These are phyloP conservation scores for Nitzschia putrida DNA, from an alignment of 108 stramenopile genomes.

Conservation along the genomic window DNA sequence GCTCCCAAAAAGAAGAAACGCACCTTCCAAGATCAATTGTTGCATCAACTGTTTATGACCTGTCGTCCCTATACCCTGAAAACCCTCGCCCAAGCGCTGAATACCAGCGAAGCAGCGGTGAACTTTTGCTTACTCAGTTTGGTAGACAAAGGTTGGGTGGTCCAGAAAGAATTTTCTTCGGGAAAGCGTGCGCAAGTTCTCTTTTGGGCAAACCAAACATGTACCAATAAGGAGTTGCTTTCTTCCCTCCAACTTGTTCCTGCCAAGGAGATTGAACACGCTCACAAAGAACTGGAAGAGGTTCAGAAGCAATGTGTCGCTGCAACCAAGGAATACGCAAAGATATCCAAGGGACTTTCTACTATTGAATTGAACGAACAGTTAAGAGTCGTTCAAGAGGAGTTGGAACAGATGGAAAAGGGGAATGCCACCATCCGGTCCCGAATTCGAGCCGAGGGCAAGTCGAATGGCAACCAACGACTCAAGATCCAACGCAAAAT, in stretches of 20 bases:
- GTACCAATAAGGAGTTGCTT: slow-evolving; percentile 38
- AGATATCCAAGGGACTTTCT: slow-evolving; percentile 46
- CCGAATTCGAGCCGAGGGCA: slow-evolving; percentile 27
- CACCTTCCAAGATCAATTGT: slow-evolving; percentile 74
- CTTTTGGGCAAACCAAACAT: slow-evolving; percentile 67
- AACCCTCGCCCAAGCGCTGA: slow-evolving; percentile 56
- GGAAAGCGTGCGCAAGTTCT: slow-evolving; percentile 52
- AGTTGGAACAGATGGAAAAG: slow-evolving; percentile 36
- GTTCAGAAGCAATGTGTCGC: slow-evolving; percentile 29
- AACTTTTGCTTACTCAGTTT: slow-evolving; percentile 68
- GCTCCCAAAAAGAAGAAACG: slow-evolving; percentile 45
- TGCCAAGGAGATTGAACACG: slow-evolving; percentile 40
- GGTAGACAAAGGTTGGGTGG: slow-evolving; percentile 64
- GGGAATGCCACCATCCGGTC: slow-evolving; percentile 35
- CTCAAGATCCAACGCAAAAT: slow-evolving; percentile 56
- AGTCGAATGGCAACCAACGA: slow-evolving; percentile 5
- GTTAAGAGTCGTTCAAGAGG: slow-evolving; percentile 33
- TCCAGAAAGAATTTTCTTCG: slow-evolving; percentile 66
- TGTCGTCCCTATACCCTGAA: slow-evolving; percentile 74
- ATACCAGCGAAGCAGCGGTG: slow-evolving; percentile 60
- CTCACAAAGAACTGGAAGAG: slow-evolving; percentile 23
- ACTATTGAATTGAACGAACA: slow-evolving; percentile 54
- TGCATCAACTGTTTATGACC: slow-evolving; percentile 62
- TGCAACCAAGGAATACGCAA: slow-evolving; percentile 38
- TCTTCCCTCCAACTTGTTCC: slow-evolving; percentile 27